These are phyloP conservation scores for Phytopythium mirpurense DNA, from an alignment of 352 stramenopile genomes.

Conservation along the genomic window DNA sequence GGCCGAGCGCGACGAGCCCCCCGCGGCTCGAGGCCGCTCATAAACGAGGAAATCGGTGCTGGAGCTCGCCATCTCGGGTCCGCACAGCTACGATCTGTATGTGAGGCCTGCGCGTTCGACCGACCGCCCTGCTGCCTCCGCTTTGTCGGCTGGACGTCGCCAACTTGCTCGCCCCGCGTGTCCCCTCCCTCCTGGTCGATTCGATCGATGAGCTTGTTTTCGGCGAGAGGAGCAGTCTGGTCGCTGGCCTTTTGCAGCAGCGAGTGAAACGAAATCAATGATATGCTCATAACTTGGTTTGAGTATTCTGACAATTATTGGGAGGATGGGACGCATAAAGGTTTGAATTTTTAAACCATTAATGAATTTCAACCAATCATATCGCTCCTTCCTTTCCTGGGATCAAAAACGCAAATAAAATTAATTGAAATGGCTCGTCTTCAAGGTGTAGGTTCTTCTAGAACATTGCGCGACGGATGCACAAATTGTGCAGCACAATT, in stretches of 20 bases:
- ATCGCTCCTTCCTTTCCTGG: too few relatives aligned
- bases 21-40: neutral
- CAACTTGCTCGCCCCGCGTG: neutral
- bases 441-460: too few relatives aligned
- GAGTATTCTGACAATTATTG: too few relatives aligned
- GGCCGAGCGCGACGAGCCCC: neutral
- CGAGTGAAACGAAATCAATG: neutral
- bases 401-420: too few relatives aligned
- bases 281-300: neutral
- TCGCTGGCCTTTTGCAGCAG: neutral
- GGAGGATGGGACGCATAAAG: too few relatives aligned
- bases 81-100: too few relatives aligned
- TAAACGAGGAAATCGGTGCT: conserved; percentile 3
- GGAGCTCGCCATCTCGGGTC: conserved; percentile 1
- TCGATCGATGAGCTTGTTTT: neutral
- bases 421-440: too few relatives aligned
- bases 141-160: neutral
- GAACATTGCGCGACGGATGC: too few relatives aligned
- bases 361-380: too few relatives aligned
- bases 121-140: neutral
- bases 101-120: neutral
- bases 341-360: neutral
- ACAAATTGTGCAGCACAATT: too few relatives aligned
- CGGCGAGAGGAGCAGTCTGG: neutral
- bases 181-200: too few relatives aligned